Evolutionary conservation across 495 filamentous ascomycete species (phyloP), one percentile per base, ranked within the genome.

Genomic region (Penicillium psychrofluorescens): DNA sequence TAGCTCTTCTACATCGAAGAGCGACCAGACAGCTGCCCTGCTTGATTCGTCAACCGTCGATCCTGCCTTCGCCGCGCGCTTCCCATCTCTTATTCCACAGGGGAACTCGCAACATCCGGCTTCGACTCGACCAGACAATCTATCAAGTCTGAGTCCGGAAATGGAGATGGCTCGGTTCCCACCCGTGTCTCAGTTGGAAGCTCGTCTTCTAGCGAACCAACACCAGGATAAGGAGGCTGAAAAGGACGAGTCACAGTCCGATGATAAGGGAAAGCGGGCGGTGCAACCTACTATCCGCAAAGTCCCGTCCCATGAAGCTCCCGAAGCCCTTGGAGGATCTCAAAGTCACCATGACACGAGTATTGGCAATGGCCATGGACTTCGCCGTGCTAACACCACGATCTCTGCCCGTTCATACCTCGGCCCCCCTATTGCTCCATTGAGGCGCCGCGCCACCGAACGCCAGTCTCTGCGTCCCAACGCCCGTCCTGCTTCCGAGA

Each of bases 181-280:
- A 14, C 70, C 70, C 14, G 63, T 73, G 11, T 73, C 68, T 14
- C 70, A 73, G 32, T 38, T 64, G 6, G 67, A 71, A 41, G 70
- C 70, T 2, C 67, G 66, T 32, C 50, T 66, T 29, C 35, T 66
- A 11, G 59, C 67, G 15, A 53, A 48, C 3, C 59, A 58, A 30
- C 51, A 44, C 14, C 43, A 43, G 11, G 12, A 8, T 11, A 34
- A 30, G 29, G 34, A 22, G 15, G 9, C 36, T 15, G 30, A 12
- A 28, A 22, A 22, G 6, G 22, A 22, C 4, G 6, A 22, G 4
- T 22, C 22, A 4, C 22, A 22, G 22, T 4, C 22, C 6, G 4
- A 4, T 22, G 22, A 22, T 6, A 22, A 22, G 22, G 22, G 22
- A 22, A 22, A 22, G 22, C 2, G 4, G 22, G 22, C 4, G 22